phyloP scores from a whole-genome alignment of 208 protist species.

The Crithidia brevicula region DNA sequence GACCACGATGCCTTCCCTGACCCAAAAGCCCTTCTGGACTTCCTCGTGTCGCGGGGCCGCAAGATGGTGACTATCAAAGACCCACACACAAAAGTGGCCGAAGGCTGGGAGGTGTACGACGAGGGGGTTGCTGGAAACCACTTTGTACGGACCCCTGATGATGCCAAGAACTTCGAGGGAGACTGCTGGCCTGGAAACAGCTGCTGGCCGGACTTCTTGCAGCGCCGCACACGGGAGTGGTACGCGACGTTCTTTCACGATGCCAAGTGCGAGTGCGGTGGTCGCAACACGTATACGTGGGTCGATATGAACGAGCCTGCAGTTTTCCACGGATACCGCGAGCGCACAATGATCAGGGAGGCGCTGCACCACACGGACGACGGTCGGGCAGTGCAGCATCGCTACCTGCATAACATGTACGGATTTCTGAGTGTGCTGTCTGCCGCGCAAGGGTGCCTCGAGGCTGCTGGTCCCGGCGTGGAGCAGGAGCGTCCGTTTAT shows the following conservation, averaged over 20 bases:
- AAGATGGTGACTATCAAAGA: conserved; percentile 98
- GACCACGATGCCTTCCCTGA: conserved; percentile 95
- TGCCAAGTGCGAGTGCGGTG: conserved; percentile 86
- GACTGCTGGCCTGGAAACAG: conserved; percentile 97
- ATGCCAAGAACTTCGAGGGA: conserved; percentile 86
- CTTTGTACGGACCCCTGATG: conserved; percentile 86
- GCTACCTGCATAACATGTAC: conserved; percentile 98
- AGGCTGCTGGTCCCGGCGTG: conserved; percentile 39
- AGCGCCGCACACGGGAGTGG: conserved; percentile 88
- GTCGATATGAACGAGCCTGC: conserved; percentile 99
- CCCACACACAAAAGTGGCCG: conserved; percentile 96
- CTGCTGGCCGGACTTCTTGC: conserved; percentile 94
- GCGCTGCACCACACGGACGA: conserved; percentile 74
- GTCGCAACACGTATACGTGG: conserved; percentile 96
- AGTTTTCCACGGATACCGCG: conserved; percentile 94
- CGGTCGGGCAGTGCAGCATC: conserved; percentile 83
- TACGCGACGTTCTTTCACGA: conserved; percentile 91
- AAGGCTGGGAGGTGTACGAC: conserved; percentile 86
- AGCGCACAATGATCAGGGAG: conserved; percentile 95
- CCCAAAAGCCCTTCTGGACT: conserved; percentile 84
- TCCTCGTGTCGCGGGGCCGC: conserved; percentile 86
- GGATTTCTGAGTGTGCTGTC: conserved; percentile 88
- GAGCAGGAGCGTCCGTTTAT: conserved; percentile 95
- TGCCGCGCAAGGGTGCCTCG: conserved; percentile 80
- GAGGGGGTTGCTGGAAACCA: conserved; percentile 67